Conservation (phyloP, 352 stramenopile species). For the Phytophthora meadii region DNA sequence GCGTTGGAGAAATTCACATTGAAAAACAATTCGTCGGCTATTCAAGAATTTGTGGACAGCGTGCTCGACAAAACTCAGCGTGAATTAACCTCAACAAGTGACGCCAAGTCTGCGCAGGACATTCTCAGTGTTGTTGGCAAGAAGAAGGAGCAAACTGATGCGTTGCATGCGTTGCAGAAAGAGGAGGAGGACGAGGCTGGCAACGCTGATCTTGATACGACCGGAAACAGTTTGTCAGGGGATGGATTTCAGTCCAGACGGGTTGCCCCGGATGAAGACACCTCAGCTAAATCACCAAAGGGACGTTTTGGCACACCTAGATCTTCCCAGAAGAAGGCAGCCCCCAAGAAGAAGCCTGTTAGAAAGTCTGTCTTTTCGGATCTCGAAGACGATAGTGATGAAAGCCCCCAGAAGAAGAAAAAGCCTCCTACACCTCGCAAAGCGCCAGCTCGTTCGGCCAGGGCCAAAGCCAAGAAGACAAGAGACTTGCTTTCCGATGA, state of each 20-base stretch:
- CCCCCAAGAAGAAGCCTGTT: conserved; percentile 14
- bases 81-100: conserved; percentile 55
- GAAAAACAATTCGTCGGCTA: conserved; percentile 81
- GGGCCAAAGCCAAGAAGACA: conserved; percentile 25
- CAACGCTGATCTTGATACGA: conserved; percentile 1
- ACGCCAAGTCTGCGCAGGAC: conserved; percentile 65
- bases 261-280: neutral
- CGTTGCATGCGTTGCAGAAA: conserved; percentile 55
- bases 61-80: conserved; percentile 77
- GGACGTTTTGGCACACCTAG: conserved; percentile 33
- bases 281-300: conserved; percentile 17
- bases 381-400: conserved; percentile 37
- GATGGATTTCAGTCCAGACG: conserved; percentile 25
- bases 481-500: conserved; percentile 54
- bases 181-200: conserved; percentile 52
- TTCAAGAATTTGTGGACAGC: conserved; percentile 79
- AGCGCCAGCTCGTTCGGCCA: conserved; percentile 37
- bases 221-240: neutral
- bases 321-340: conserved; percentile 17
- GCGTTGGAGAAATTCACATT: conserved; percentile 84
- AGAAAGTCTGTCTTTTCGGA: conserved; percentile 42
- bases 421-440: conserved; percentile 30
- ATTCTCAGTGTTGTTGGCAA: conserved; percentile 73
- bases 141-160: conserved; percentile 68
- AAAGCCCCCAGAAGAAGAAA: conserved; percentile 34